Conservation (phyloP, 2,329 filamentous ascomycete genomes). For the Trichothecium roseum region DNA sequence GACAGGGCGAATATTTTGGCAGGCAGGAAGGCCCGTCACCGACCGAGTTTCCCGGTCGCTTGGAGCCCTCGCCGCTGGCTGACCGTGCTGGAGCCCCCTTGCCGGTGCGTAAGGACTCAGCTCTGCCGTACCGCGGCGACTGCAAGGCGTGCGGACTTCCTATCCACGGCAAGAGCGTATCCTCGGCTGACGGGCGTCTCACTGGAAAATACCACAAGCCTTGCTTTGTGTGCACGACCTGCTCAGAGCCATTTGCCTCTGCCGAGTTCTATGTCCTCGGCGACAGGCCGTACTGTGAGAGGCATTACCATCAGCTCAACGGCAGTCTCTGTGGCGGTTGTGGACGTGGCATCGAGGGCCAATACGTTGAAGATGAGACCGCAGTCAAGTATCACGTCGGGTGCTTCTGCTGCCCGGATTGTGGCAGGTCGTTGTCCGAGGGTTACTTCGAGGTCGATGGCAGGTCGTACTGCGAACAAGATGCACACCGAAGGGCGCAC, state of each 20-base stretch:
- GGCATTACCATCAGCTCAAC: constrained; percentile 88
- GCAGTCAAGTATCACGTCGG: constrained; percentile 73
- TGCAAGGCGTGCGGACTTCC: constrained; percentile 73
- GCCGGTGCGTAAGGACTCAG: constrained; percentile 23
- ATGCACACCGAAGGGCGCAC: constrained; percentile 55
- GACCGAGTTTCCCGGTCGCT: background rate
- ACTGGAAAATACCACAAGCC: constrained; percentile 91
- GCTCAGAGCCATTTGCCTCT: constrained; percentile 69
- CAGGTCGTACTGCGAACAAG: constrained; percentile 73
- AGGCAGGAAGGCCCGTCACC: constrained; percentile 1
- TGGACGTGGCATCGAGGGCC: constrained; percentile 79
- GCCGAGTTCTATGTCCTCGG: constrained; percentile 86
- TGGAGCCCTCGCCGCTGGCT: constrained; percentile 3
- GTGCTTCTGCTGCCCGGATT: constrained; percentile 80
- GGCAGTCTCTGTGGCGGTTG: constrained; percentile 76
- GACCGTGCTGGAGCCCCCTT: constrained; percentile 5
- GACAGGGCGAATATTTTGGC: no score
- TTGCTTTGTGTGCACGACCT: constrained; percentile 87
- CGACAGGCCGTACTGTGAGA: constrained; percentile 81
- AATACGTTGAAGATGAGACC: constrained; percentile 77
- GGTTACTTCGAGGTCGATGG: constrained; percentile 89
- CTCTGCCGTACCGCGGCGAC: constrained; percentile 50
- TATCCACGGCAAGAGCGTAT: constrained; percentile 87
- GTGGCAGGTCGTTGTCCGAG: constrained; percentile 60
- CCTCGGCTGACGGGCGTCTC: constrained; percentile 82